Base-by-base conservation (phyloP, 75 land plant genomes). In the Pinus albicaulis region DNA sequence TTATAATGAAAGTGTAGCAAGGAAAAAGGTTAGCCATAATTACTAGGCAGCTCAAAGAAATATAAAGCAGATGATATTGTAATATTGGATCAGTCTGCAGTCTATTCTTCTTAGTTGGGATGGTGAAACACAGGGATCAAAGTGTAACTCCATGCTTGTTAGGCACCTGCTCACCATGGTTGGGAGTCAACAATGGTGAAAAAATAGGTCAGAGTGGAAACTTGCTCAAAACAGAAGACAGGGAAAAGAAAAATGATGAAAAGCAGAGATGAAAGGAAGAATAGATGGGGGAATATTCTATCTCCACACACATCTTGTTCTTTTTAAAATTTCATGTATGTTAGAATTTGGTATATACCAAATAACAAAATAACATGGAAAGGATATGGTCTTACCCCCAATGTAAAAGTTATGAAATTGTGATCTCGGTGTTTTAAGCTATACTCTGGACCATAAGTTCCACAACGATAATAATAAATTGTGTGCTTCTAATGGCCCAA, bases 391-490 rank as follows among this genome's bases (percentile, higher is more conserved):
- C 71, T 59, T 41, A 82, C 87, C 87, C 56, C 70, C 86, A 73
- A 85, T 44, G 87, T 77, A 62, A 85, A 85, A 6, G 71, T 83
- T 64, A 85, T 61, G 16, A 77, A 77, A 69, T 34, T 83, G 74
- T 24, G 65, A 69, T 7, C 86, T 81, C 64, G 87, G 86, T 52
- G 87, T 85, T 61, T 65, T 85, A 61, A 85, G 12, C 41, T 69
- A 73, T 71, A 82, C 59, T 83, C 86, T 10, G 36, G 62, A 48
- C 78, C 74, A 38, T 22, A 56, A 76, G 59, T 76, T 74, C 81
- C 87, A 85, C 85, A 83, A 23, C 74, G 70, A 61, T 85, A 85
- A 41, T 73, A 83, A 83, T 85, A 85, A 55, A 7, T 22, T 22
- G 87, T 75, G 31, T 60, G 73, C 57, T 34, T 78, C 26, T 24